Evolutionary conservation across 257 asterid genomes (phyloP), one percentile per base, ranked within the genome.

Genomic region (Forsythia viridissima): DNA sequence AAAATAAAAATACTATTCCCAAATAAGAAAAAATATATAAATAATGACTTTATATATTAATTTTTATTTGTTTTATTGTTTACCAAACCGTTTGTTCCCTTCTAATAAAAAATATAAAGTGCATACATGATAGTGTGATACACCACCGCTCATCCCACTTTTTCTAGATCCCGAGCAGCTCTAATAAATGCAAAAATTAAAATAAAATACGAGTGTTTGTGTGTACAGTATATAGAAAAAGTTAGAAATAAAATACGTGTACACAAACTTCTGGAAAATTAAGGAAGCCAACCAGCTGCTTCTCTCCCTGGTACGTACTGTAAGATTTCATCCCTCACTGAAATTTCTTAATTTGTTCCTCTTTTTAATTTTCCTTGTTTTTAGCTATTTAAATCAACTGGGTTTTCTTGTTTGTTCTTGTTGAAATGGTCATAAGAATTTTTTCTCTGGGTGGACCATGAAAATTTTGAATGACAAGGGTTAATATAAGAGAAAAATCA

Each of bases 341-440:
- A 10, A 30, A 24, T 20, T 52, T 67, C 15, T 15, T 15, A 13
- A 9, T 76, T 44, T 11, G 38, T 48, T 0, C 11, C 1, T 59
- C 9, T 21, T 10, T 34, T 67, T 24, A 74, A 67, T 21, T 8
- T 42, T 55, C 41, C 55, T 81, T 85, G 65, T 75, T 81, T 78
- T 20, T 8, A 12, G 61, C 24, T 74, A 80, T 73, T 72, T 80
- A 24, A 37, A 77, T 70, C 72, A 51, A 72, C 16, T 38, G 43
- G 42, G 40, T 77, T 46, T 21, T 44, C 0, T 34, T 37, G 48
- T 37, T 44, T 40, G 76, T n/a, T 66, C 63, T 82, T 80, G 88
- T 78, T 80, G 67, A 80, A 78, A 87, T 87, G 84, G 84, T 80
- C 69, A 55, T 1, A 16, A 72, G 88, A 78, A 63, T 8, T 65